Evolutionary conservation across 768 basidiomycete species (phyloP), one percentile per base, ranked within the genome.

Genomic region (Dictyophora rubrovolvata): DNA sequence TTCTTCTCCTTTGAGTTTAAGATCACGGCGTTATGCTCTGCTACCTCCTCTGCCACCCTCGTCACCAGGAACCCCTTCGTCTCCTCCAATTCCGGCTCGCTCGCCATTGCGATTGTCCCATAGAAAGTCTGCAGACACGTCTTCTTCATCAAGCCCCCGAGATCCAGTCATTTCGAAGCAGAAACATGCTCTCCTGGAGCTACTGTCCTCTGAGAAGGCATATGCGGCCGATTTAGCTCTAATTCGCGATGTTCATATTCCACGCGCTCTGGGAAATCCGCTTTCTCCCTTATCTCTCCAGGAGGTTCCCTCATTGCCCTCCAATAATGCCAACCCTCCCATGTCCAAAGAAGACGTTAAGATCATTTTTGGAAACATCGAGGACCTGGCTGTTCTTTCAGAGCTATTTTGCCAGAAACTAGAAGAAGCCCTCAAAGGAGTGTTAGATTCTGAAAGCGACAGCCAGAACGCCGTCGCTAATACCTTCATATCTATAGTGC

Each of bases 211-310:
- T 20, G 89, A 93, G 66, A 76, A 86, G 23, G 85, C 87, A 1
- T 91, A 91, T 69, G 85, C 89, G 12, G 83, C 83, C n/a, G 90
- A 92, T 74, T 75, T 93, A 23, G 85, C 84, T 16, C 74, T 91
- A 56, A 82, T 92, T 62, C 77, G 84, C 55, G 84, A 87, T 61
- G 78, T 91, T 22, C 85, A 92, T 64, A 83, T 91, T 46, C 88
- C 88, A 6, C 71, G 89, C 55, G 89, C 89, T 50, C 74, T 86
- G 65, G 89, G 89, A 47, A 34, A 53, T 48, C 63, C 50, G 42
- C 54, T 55, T 20, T 56, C 77, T 14, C 72, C 35, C 21, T 18
- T 56, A 36, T 5, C 53, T 21, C 75, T 77, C 46, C 66, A 60
- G 69, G 33, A 56, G 67, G 79, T 56, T 78, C 80, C 11, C 75